A percentile compares a stretch with the other conserved stretches of the same genome.
phyloP scores from a whole-genome alignment of 805 yeast genomes.

The Candida dajiaensis region DNA sequence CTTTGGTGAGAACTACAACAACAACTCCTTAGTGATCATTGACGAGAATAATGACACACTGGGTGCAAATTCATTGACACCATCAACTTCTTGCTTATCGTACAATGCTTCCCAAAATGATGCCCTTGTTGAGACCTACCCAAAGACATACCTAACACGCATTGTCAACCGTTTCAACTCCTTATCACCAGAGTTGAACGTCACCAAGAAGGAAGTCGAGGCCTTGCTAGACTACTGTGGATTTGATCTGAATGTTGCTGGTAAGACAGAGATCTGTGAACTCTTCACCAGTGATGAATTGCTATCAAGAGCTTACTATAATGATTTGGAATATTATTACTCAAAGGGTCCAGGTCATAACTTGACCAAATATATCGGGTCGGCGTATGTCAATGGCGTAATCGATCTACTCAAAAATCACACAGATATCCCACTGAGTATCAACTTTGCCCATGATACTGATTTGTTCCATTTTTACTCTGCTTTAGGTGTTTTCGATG shows the following conservation, averaged over 20 bases:
- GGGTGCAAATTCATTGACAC: slow-evolving; percentile 59
- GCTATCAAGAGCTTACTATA: slow-evolving; percentile 34
- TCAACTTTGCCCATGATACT: slow-evolving; percentile 51
- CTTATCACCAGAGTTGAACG: slow-evolving; percentile 33
- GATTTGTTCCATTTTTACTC: slow-evolving; percentile 45
- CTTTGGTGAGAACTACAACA: slow-evolving; percentile 30
- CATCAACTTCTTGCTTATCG: slow-evolving; percentile 36
- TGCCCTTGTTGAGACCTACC: slow-evolving; percentile 25
- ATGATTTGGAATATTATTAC: slow-evolving; percentile 40
- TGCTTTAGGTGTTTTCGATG: slow-evolving; percentile 39
- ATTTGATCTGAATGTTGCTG: slow-evolving; percentile 44
- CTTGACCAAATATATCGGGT: slow-evolving; percentile 35
- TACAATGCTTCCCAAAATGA: slow-evolving; percentile 26
- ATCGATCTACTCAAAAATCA: slow-evolving; percentile 34
- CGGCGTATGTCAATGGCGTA: slow-evolving; percentile 43
- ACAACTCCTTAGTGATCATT: slow-evolving; percentile 34
- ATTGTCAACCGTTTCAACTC: slow-evolving; percentile 25
- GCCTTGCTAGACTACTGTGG: slow-evolving; percentile 41
- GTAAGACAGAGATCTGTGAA: slow-evolving; percentile 22
- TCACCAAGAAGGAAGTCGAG: slow-evolving; percentile 35
- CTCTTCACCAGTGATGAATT: slow-evolving; percentile 47
- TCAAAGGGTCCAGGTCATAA: slow-evolving; percentile 43
- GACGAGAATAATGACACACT: slow-evolving; percentile 36
- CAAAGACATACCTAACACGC: slow-evolving; percentile 12
- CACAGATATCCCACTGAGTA: slow-evolving; percentile 33